Evolutionary conservation across 179 eudicot species (phyloP), one percentile per base, ranked within the genome.

Genomic region (Nepenthes alata): DNA sequence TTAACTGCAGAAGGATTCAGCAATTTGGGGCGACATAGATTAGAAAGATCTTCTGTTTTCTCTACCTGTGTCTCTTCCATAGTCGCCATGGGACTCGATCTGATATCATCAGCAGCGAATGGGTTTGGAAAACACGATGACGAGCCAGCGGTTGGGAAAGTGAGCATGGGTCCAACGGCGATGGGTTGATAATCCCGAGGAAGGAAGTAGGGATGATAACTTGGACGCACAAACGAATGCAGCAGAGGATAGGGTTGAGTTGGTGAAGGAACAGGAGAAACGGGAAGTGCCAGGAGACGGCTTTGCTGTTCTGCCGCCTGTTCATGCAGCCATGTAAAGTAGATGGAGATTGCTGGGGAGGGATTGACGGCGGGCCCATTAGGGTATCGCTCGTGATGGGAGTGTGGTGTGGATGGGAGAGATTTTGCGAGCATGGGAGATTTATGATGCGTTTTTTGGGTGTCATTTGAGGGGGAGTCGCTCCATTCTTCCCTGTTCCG

Each of bases 271-370:
- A 58, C 48, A 2, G 70, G 75, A 35, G 73, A 59, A 68, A 81
- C 44, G 4, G 75, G 75, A 58, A 69, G 58, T 25, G 78, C 67
- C 75, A 71, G 65, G 38, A 79, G 63, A 36, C 63, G 80, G 63
- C 69, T 69, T 57, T 76, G 85, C 47, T 75, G 73, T 58, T 73
- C 80, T 56, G 72, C 72, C 11, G 68, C 55, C 51, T 79, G 81
- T 67, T 74, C 67, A 61, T 79, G 81, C 69, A 76, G 81, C 83
- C 83, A 82, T 62, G 74, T 67, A 62, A 67, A 76, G 59, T 81
- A 76, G 70, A 73, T 62, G 59, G 72, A 75, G 56, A 72, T 67
- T 61, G 76, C 81, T 25, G 77, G 51, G 13, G 83, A 57, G 62
- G 72, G 58, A 67, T 49, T 64, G 35, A 77, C 47, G 62, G 77